These are phyloP conservation scores for maize (Zea mays) DNA, from an alignment of 176 grass and related monocot species.

Conservation along the genomic window DNA sequence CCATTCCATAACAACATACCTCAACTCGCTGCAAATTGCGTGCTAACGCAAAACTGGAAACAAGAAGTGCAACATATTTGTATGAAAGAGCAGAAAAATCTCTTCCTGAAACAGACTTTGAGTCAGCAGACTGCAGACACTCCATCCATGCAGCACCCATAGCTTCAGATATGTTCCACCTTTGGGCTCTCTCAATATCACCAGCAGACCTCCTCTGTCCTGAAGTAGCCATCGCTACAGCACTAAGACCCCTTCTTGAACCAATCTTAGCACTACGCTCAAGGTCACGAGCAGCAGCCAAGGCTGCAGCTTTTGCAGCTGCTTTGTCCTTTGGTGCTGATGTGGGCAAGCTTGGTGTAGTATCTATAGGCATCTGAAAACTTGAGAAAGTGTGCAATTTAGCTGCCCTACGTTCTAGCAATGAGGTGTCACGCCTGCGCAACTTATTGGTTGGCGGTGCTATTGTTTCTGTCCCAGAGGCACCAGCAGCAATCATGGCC, in stretches of 20 bases:
- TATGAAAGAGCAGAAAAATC: constrained; percentile 94
- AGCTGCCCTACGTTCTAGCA: constrained; percentile 67
- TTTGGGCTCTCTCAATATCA: constrained; percentile 83
- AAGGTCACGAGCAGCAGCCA: constrained; percentile 88
- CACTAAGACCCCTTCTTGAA: constrained; percentile 92
- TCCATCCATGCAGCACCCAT: constrained; percentile 97
- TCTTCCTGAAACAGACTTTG: constrained; percentile 72
- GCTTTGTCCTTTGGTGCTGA: constrained; percentile 83
- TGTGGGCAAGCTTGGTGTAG: constrained; percentile 48
- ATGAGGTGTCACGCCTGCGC: constrained; percentile 66
- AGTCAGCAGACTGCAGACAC: constrained; percentile 84
- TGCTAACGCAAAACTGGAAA: constrained; percentile 85
- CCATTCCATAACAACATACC: constrained; percentile 55
- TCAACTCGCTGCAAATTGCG: constrained; percentile 84
- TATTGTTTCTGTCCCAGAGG: constrained; percentile 80
- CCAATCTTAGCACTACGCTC: constrained; percentile 92
- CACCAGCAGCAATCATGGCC: constrained; percentile 98
- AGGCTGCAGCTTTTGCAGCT: constrained; percentile 81
- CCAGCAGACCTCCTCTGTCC: constrained; percentile 79
- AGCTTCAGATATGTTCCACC: constrained; percentile 98
- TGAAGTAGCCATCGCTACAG: constrained; percentile 99
- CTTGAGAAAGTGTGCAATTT: constrained; percentile 81
- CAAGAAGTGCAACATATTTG: constrained; percentile 97
- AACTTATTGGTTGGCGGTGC: constrained; percentile 60
- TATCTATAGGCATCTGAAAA: constrained; percentile 83